Evolutionary conservation across 805 yeast genomes (phyloP).

Genomic region (Spathaspora arborariae): DNA sequence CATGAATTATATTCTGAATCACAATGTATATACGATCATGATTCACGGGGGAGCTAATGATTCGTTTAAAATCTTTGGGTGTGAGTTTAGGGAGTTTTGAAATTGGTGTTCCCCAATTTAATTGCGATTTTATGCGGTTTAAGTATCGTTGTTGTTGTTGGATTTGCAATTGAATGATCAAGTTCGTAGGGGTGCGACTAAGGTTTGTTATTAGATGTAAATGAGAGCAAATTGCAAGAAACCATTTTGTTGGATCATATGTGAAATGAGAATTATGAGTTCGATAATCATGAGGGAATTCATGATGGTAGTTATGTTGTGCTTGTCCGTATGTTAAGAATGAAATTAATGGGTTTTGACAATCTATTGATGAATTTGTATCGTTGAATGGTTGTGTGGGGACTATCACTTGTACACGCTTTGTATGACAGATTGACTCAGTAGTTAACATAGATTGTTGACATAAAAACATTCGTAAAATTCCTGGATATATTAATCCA

Average conservation of each 20-base stretch:
- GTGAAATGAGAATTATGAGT: conserved; percentile 68
- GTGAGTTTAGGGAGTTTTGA: conserved; percentile 72
- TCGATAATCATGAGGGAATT: conserved; percentile 88
- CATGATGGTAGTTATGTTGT: conserved; percentile 91
- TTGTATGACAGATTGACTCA: conserved; percentile 77
- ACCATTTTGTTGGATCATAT: conserved; percentile 86
- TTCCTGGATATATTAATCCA: conserved; percentile 65
- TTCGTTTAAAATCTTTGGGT: conserved; percentile 41
- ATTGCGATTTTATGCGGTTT: conserved; percentile 69
- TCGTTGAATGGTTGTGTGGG: conserved; percentile 44
- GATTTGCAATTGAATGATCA: conserved; percentile 51
- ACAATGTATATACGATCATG: conserved; percentile 63
- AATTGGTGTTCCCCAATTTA: conserved; percentile 94
- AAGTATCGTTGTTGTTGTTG: conserved; percentile 77
- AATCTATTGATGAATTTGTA: conserved; percentile 68
- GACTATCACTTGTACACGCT: conserved; percentile 64
- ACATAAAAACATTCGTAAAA: conserved; percentile 62
- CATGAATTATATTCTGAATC: conserved; percentile 89
- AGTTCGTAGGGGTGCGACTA: conserved; percentile 63
- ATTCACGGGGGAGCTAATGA: conserved; percentile 34
- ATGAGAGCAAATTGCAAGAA: conserved; percentile 47
- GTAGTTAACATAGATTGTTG: conserved; percentile 79
- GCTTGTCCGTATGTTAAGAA: conserved; percentile 85
- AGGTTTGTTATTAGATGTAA: conserved; percentile 61
- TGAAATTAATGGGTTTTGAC: conserved; percentile 54